Evolutionary conservation across 2,329 filamentous ascomycete genomes (phyloP).

Genomic region (Apiospora pterosperma): DNA sequence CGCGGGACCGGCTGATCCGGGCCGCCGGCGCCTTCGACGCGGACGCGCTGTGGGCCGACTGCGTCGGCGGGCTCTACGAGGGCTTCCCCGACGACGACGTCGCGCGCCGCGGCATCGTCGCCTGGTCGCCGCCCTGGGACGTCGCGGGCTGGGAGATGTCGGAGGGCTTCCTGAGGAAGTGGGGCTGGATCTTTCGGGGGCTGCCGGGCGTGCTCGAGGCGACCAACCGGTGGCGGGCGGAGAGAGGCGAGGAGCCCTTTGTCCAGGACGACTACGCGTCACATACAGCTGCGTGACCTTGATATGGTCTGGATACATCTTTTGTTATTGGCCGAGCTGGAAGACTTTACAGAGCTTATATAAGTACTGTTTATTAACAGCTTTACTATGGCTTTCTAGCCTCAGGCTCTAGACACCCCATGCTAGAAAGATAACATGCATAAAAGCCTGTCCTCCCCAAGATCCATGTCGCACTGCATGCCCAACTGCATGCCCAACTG

Average conservation of each 20-base stretch:
- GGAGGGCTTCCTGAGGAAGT: constrained; percentile 35
- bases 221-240: constrained; percentile 32
- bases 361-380: too few species aligned
- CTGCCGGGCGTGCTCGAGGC: constrained; percentile 25
- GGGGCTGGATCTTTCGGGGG: constrained; percentile 29
- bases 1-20: constrained; percentile 36
- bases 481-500: too few species aligned
- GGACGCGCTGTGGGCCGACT: constrained; percentile 40
- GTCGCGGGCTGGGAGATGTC: constrained; percentile 37
- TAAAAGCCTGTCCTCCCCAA: too few species aligned
- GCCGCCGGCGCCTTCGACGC: constrained; percentile 35
- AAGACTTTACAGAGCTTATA: too few species aligned
- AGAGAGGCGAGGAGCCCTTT: constrained; percentile 29
- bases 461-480: too few species aligned
- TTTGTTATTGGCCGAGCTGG: too few species aligned
- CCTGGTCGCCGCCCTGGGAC: constrained; percentile 39
- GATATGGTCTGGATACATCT: too few species aligned
- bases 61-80: constrained; percentile 39
- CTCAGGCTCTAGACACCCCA: too few species aligned
- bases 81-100: constrained; percentile 40
- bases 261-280: constrained; percentile 17
- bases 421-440: too few species aligned
- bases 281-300: constrained; percentile 11
- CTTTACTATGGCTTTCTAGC: too few species aligned
- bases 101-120: constrained; percentile 35